These are phyloP conservation scores for Apophysomyces sp. DNA, from an alignment of 371 early-diverging fungal species.

Conservation along the genomic window DNA sequence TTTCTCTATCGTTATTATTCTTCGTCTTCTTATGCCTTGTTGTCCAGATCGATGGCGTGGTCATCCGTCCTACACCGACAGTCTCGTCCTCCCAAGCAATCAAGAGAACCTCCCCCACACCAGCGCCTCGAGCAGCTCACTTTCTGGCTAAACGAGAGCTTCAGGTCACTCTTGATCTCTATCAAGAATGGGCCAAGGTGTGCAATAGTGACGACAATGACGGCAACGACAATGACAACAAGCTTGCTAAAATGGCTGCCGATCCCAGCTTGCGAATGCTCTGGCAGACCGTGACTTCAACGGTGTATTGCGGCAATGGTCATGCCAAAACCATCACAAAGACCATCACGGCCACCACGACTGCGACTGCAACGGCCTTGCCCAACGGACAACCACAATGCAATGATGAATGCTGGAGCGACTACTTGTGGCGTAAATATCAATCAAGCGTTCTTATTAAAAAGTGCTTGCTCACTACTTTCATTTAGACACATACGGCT, in stretches of 20 bases:
- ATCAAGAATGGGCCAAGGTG: conserved; percentile 32
- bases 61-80: neutral
- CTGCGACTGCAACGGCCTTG: conserved; percentile 8
- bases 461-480: neutral
- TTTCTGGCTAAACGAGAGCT: conserved; percentile 21
- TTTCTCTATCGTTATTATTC: neutral
- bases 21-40: neutral
- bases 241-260: neutral
- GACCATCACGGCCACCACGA: conserved; percentile 22
- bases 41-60: neutral
- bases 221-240: conserved; percentile 2
- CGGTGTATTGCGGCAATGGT: conserved; percentile 38
- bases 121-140: neutral
- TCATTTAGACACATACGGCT: conserved; percentile 43
- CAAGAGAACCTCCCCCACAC: neutral
- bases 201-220: conserved; percentile 19
- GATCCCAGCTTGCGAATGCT: conserved; percentile 13
- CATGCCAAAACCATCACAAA: conserved; percentile 32
- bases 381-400: conserved; percentile 13
- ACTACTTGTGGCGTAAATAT: conserved; percentile 44
- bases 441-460: neutral
- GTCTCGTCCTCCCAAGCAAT: neutral
- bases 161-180: conserved; percentile 23
- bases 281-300: conserved; percentile 36
- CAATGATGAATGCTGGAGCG: conserved; percentile 37